Percentiles rank a stretch among this genome's conserved stretches.
Conservation (phyloP, 768 basidiomycete genomes). For the Lactarius indigo region DNA sequence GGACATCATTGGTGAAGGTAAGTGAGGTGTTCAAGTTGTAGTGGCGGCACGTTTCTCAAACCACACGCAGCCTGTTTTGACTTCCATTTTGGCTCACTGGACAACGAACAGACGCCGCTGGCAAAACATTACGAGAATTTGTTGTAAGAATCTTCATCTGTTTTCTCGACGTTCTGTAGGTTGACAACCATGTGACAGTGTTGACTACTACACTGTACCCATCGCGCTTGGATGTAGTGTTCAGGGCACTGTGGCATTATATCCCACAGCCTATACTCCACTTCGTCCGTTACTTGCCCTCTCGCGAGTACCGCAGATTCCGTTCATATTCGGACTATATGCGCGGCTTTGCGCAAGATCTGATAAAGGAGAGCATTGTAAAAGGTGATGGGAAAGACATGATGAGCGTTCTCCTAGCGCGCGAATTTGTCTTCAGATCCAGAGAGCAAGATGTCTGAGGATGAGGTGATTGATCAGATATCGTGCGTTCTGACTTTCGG, state of each 20-base stretch:
- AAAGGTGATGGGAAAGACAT: conserved; percentile 23
- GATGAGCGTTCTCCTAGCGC: conserved; percentile 22
- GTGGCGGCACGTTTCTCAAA: neutral
- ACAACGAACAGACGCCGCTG: conserved; percentile 12
- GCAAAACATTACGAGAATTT: conserved; percentile 16
- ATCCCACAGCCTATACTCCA: conserved; percentile 19
- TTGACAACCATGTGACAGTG: conserved; percentile 5
- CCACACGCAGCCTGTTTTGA: conserved; percentile 21
- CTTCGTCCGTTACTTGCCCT: conserved; percentile 22
- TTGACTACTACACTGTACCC: conserved; percentile 24
- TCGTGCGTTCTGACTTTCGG: conserved; percentile 3
- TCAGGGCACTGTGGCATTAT: conserved; percentile 19
- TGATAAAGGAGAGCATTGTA: conserved; percentile 10
- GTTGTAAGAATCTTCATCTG: conserved; percentile 14
- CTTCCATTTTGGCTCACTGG: conserved; percentile 19
- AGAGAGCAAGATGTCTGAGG: conserved; percentile 1
- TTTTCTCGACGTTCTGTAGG: neutral
- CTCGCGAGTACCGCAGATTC: conserved; percentile 20
- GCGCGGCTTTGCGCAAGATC: conserved; percentile 4
- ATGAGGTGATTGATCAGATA: conserved; percentile 20
- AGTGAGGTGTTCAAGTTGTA: neutral
- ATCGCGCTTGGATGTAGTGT: conserved; percentile 16
- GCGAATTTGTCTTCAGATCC: conserved; percentile 19
- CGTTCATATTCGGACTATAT: conserved; percentile 15
- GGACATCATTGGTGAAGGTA: conserved; percentile 31